These are phyloP conservation scores for Sorghum bicolor DNA, from an alignment of 176 grass and related monocot species.

Conservation along the genomic window DNA sequence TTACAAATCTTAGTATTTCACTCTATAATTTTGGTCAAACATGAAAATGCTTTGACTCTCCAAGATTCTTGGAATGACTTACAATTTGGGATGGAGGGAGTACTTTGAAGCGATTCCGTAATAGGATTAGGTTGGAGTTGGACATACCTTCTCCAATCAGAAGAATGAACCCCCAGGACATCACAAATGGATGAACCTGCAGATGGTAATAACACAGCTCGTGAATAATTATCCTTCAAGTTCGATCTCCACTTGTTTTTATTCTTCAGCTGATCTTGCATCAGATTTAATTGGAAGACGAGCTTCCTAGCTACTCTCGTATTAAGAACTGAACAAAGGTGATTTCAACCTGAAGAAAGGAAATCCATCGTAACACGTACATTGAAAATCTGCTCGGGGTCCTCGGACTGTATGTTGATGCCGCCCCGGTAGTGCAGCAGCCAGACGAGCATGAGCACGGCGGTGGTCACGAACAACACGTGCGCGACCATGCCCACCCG, in stretches of 20 bases:
- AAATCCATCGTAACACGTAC: conserved; percentile 19
- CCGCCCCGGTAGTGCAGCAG: conserved; percentile 76
- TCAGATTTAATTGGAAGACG: background rate
- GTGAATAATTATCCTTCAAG: background rate
- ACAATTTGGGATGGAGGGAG: too few species aligned
- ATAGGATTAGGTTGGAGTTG: background rate
- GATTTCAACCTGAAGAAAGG: background rate
- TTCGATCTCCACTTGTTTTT: background rate
- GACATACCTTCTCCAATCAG: conserved; percentile 79
- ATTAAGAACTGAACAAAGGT: background rate
- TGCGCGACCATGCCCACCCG: conserved; percentile 62
- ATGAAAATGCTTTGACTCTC: too few species aligned
- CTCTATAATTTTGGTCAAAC: too few species aligned
- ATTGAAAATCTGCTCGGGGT: conserved; percentile 71
- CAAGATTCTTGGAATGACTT: too few species aligned
- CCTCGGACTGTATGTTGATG: conserved; percentile 64
- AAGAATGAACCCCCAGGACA: conserved; percentile 87
- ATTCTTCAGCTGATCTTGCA: background rate
- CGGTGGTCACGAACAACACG: conserved; percentile 56
- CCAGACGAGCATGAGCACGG: conserved; percentile 88
- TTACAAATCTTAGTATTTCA: too few species aligned
- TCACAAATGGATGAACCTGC: conserved; percentile 88
- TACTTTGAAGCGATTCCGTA: background rate
- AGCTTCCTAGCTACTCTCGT: background rate
- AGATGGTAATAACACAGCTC: too few species aligned